These are phyloP conservation scores for Anthracocystis panici-leucophaei DNA, from an alignment of 1,284 basidiomycete genomes.

Conservation along the genomic window DNA sequence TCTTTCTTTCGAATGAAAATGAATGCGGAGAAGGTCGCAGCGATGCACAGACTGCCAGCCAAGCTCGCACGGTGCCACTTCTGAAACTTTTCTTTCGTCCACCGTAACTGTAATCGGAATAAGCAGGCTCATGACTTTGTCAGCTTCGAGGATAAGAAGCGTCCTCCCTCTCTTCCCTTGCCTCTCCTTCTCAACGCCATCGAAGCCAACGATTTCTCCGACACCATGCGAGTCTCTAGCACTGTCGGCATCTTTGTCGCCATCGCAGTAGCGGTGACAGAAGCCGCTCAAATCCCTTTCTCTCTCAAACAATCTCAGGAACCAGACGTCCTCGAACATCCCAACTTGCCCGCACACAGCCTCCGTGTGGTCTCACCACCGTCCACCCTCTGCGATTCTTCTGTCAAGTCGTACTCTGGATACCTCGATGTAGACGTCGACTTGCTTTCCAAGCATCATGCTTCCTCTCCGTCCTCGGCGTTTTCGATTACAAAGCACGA, in stretches of 20 bases:
- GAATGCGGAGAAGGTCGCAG: background rate
- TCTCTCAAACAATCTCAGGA: conserved; percentile 13
- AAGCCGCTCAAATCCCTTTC: conserved; percentile 49
- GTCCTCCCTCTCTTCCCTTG: background rate
- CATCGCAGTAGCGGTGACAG: conserved; percentile 17
- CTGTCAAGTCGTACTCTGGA: conserved; percentile 59
- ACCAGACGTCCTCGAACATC: conserved; percentile 45
- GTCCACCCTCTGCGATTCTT: conserved; percentile 56
- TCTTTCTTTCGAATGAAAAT: conserved; percentile 10
- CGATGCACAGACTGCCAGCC: conserved; percentile 2
- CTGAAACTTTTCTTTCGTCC: background rate
- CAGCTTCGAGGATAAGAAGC: background rate
- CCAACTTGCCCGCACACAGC: conserved; percentile 64
- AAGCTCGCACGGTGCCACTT: background rate
- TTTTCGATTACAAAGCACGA: conserved; percentile 25
- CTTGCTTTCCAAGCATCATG: conserved; percentile 46
- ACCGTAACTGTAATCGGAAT: conserved; percentile 17
- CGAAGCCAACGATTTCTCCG: background rate
- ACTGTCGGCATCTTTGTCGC: conserved; percentile 8
- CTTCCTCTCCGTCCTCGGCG: background rate
- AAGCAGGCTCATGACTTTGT: conserved; percentile 18
- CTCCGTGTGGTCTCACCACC: conserved; percentile 60
- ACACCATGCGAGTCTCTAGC: conserved; percentile 22
- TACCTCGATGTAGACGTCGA: conserved; percentile 69
- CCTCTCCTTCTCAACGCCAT: background rate